Conservation (phyloP, 202 grass and related monocot genomes). For the Saccharum hybrid region DNA sequence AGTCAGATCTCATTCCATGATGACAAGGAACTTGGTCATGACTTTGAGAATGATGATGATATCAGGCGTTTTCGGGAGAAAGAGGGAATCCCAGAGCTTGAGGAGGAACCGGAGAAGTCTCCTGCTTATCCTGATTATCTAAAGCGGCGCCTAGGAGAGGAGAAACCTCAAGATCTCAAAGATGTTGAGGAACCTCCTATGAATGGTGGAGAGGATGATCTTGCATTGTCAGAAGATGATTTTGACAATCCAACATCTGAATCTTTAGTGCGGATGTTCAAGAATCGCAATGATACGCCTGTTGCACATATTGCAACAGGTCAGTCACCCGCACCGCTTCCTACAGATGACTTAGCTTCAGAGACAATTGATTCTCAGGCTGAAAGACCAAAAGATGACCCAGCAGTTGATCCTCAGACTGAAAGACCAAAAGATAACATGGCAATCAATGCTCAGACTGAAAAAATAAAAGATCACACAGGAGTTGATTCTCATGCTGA, state of each 20-base stretch:
- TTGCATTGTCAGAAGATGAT: constrained; percentile 82
- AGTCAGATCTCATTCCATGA: constrained; percentile 71
- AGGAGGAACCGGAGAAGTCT: constrained; percentile 75
- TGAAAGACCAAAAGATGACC: constrained; percentile 12
- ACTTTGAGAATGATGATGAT: constrained; percentile 77
- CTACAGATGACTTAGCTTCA: constrained; percentile 40
- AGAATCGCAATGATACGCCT: constrained; percentile 70
- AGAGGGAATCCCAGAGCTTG: constrained; percentile 93
- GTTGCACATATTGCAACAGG: constrained; percentile 48
- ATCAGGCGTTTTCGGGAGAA: constrained; percentile 78
- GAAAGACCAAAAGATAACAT: background rate
- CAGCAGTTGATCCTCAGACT: background rate
- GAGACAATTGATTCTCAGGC: constrained; percentile 23
- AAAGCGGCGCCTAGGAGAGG: constrained; percentile 23
- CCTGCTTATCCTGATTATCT: constrained; percentile 49
- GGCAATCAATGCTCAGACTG: background rate
- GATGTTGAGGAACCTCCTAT: constrained; percentile 57
- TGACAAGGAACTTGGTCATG: constrained; percentile 61
- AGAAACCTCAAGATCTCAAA: constrained; percentile 63
- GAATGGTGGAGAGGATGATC: constrained; percentile 69
- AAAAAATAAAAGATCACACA: background rate
- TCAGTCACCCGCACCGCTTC: constrained; percentile 48
- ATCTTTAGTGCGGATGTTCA: constrained; percentile 75
- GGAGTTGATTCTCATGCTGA: constrained; percentile 32
- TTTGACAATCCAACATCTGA: constrained; percentile 83